Evolutionary conservation across 2,329 filamentous ascomycete species (phyloP).

Genomic region (Aspergillus carbonarius): DNA sequence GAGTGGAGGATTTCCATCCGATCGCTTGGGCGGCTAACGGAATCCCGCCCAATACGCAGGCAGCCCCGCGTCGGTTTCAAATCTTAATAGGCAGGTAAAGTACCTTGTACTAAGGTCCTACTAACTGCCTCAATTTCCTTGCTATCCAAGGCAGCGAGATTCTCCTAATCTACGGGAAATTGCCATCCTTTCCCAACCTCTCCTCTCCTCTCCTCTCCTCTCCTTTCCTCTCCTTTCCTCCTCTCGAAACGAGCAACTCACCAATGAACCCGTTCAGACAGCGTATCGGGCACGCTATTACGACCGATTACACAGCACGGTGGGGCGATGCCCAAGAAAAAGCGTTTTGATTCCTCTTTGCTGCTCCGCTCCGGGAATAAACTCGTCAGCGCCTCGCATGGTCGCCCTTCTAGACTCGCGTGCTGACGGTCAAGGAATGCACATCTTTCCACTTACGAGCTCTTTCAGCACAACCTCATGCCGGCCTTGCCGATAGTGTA

Average conservation of each 20-base stretch:
- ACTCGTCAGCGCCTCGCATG: slow-evolving; percentile 1
- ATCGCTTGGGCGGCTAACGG: neutral
- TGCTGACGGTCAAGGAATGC: neutral
- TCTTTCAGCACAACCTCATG: neutral
- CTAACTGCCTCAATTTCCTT: neutral
- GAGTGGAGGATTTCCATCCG: too few species aligned
- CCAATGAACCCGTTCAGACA: too few species aligned
- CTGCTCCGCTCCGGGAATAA: neutral
- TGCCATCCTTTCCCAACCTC: too few species aligned
- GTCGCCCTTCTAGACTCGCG: neutral
- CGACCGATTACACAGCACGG: neutral
- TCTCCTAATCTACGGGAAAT: neutral
- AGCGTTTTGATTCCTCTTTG: neutral
- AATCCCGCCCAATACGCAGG: neutral
- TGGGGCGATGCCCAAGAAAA: neutral
- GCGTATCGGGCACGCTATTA: too few species aligned
- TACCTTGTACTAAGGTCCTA: too few species aligned
- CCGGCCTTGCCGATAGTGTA: slow-evolving; percentile 1
- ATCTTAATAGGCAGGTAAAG: neutral
- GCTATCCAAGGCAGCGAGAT: slow-evolving; percentile 9
- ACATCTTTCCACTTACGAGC: neutral
- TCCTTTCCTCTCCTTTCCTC: too few species aligned
- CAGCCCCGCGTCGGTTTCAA: slow-evolving; percentile 3
- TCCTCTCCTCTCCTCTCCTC: too few species aligned
- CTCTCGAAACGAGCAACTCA: too few species aligned